A percentile compares a stretch with the other conserved stretches of the same genome.
Conservation (phyloP, 176 grass and related monocot species). For the Pontederia paniculata region DNA sequence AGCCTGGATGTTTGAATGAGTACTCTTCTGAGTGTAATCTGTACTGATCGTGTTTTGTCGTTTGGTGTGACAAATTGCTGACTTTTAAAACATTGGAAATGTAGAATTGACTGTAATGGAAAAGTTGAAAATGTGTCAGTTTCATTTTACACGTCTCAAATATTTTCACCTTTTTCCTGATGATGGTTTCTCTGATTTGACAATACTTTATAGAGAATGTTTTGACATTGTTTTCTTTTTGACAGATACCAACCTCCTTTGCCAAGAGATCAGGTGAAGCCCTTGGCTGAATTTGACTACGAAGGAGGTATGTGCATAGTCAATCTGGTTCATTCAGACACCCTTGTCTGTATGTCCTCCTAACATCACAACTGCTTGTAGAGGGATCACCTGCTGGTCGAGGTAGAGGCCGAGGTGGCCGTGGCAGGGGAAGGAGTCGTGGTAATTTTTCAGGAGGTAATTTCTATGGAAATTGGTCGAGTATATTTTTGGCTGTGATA, state of each 20-base stretch:
- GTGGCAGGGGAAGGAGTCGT: conserved; percentile 65
- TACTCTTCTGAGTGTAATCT: no score
- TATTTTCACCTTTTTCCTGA: no score
- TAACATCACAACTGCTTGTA: conserved; percentile 16
- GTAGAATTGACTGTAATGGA: no score
- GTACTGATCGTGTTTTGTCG: no score
- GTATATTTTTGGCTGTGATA: conserved; percentile 22
- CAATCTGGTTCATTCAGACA: background rate
- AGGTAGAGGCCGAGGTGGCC: conserved; percentile 52
- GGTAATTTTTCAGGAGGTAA: conserved; percentile 27
- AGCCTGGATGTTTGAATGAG: no score
- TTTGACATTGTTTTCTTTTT: background rate
- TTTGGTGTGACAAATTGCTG: no score
- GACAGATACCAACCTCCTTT: conserved; percentile 75
- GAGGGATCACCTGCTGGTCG: conserved; percentile 33
- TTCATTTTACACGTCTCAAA: no score
- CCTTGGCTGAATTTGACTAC: conserved; percentile 57
- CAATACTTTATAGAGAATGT: no score
- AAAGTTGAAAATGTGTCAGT: no score
- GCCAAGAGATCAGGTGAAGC: conserved; percentile 56
- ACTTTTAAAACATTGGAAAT: no score
- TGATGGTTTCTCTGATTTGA: no score
- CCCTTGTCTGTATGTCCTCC: background rate
- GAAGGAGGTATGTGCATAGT: conserved; percentile 32
- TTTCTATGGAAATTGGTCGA: background rate